These are phyloP conservation scores for Pseudonectria buxi DNA, from an alignment of 2,329 filamentous ascomycete species.

Conservation along the genomic window DNA sequence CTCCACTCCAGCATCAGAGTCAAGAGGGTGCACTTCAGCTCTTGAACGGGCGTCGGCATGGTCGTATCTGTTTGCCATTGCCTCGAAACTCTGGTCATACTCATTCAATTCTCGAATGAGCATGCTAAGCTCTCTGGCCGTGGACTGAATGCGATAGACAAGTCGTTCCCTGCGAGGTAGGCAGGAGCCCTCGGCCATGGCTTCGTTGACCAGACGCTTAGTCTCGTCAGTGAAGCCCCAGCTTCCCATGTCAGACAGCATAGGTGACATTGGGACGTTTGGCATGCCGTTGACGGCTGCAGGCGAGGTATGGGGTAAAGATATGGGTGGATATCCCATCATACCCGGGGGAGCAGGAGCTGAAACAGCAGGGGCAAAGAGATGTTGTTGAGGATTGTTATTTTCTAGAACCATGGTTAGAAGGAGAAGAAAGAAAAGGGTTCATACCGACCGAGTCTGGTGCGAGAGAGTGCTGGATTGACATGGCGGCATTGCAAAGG, in stretches of 20 bases:
- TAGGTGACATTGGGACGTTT: constrained; percentile 2
- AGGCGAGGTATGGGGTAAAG: constrained; percentile 2
- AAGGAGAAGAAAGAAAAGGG: neutral
- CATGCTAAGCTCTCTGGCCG: constrained; percentile 48
- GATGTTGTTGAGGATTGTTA: constrained; percentile 13
- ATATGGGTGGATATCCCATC: neutral
- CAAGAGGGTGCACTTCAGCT: constrained; percentile 12
- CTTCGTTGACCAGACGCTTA: constrained; percentile 25
- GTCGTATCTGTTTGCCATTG: constrained; percentile 19
- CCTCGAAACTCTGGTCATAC: constrained; percentile 23
- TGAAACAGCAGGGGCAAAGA: constrained; percentile 2
- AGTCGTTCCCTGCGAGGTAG: constrained; percentile 39
- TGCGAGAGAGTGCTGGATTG: neutral
- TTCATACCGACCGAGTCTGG: neutral
- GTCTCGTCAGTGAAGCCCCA: constrained; percentile 18
- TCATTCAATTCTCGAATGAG: constrained; percentile 47
- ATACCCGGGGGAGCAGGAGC: neutral
- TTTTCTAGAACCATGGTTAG: constrained; percentile 12
- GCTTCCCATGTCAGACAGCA: constrained; percentile 31
- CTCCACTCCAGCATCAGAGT: constrained; percentile 6
- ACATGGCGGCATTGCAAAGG: neutral
- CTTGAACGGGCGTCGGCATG: constrained; percentile 10
- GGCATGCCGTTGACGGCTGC: constrained; percentile 18
- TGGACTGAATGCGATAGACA: constrained; percentile 46
- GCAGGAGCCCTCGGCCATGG: constrained; percentile 38